Base-by-base conservation (phyloP, 768 basidiomycete genomes). In the Asterophora parasitica region DNA sequence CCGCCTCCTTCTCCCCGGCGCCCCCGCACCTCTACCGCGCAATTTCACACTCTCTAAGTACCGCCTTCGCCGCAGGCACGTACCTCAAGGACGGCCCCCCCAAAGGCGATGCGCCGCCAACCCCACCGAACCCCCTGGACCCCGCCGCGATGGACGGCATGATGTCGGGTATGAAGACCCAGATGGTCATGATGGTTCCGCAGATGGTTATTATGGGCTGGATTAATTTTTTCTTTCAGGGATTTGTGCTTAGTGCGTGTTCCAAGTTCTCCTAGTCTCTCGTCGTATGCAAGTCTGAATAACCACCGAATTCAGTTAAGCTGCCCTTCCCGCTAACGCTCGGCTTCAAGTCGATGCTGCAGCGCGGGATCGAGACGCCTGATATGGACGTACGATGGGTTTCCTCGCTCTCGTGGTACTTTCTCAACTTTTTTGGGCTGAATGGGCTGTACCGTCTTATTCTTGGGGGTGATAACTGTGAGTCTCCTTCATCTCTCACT, bases 331-430 rank as follows among this genome's bases (percentile, higher is more conserved):
- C 96, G 2, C 70, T 99, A 43, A 98, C 96, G 6, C 76, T 92
- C 23, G 93, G 94, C 2, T 99, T 98, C 78, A 98, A 97, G 65
- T 87, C 90, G 11, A 95, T 99, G 88, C 80, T 99, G 9, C 94
- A 98, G 59, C 83, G 94, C 42, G 95, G 94, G 19, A 88, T 98
- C 40, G 87, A 92, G 62, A 94, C 94, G 0, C 84, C 84, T 9
- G 92, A 96, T 63, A 90, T 98, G 87, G 95, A 98, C 65, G 96
- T 97, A 9, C 81, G 91, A 68, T 99, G 96, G 94, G 96, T 98
- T 27, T 99, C 96, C 16, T 96, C 96, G 9, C 74, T 98, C 46
- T 94, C 92, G 13, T 98, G 96, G 96, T 99, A 98, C 70, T 98
- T 99, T 69, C 82, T 98, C 59, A 98, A 97, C 73, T 90, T 97